These are phyloP conservation scores for Aspergillus cavernicola DNA, from an alignment of 495 filamentous ascomycete genomes.

Conservation along the genomic window DNA sequence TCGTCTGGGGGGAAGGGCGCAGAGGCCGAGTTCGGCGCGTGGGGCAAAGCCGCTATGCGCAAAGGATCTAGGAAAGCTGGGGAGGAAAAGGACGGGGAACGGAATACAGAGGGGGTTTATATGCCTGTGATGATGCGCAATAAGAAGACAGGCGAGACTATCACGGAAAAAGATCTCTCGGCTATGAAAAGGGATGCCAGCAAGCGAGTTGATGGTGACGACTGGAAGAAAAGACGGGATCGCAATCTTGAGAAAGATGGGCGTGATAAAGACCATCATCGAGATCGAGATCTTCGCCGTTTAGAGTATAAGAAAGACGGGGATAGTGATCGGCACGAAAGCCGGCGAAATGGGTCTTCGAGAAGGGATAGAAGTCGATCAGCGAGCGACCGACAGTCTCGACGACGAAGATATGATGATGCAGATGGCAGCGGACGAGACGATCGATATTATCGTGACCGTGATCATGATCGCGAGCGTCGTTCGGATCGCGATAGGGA, in stretches of 20 bases:
- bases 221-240: constrained; percentile 48
- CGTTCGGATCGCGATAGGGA: constrained; percentile 28
- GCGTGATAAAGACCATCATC: constrained; percentile 37
- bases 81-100: constrained; percentile 26
- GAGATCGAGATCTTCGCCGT: constrained; percentile 30
- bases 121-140: constrained; percentile 65
- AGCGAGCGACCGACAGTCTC: constrained; percentile 31
- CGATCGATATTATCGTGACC: constrained; percentile 31
- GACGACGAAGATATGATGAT: constrained; percentile 32
- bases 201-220: constrained; percentile 34
- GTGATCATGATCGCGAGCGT: constrained; percentile 27
- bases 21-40: constrained; percentile 71
- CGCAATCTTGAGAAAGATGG: constrained; percentile 49
- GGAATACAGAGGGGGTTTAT: constrained; percentile 52
- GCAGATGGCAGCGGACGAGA: constrained; percentile 24
- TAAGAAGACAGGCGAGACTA: constrained; percentile 60
- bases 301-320: constrained; percentile 27
- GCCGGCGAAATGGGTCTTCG: constrained; percentile 30
- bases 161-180: constrained; percentile 61
- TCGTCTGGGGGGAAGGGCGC: constrained; percentile 56
- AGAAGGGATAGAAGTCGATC: constrained; percentile 33
- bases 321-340: constrained; percentile 25
- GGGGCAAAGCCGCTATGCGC: constrained; percentile 65
- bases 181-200: constrained; percentile 43
- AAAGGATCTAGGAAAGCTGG: constrained; percentile 48